Evolutionary conservation across 306 rosid genomes (phyloP), one percentile per base, ranked within the genome.

Genomic region (Pueraria montana): DNA sequence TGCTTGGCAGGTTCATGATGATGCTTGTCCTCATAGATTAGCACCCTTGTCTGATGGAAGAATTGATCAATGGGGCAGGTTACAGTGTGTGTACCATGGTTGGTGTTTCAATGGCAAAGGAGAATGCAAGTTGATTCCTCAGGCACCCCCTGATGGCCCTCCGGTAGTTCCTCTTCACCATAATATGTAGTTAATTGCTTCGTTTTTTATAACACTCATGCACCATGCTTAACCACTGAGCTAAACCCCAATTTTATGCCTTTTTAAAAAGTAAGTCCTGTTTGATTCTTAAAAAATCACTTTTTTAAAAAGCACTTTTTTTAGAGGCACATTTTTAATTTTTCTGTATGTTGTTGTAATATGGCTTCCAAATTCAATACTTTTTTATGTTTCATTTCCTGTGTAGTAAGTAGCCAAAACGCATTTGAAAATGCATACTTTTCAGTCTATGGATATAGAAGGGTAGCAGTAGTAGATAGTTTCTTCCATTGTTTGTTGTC

Each of bases 41-140:
- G 98, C 98, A 11, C 98, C 98, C 2, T 87, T 95, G 52, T 95
- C 97, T 71, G 98, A 95, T 76, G 98, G 98, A 49, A 87, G 98
- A 82, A 95, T 95, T 80, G 98, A 95, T 87, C 95, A 89, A 53
- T 90, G 95, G 97, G 98, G 98, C 0, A 86, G 98, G 73, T 83
- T 93, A 86, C 98, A 93, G 84, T 95, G 98, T 81, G 98, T 95
- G 32, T 95, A 95, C 67, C 98, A 95, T 87, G 98, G 98, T 27
- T 95, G 97, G 98, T 95, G 98, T 79, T 95, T 95, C 71, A 86
- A 89, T 87, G 98, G 98, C 80, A 84, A 92, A 20, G 98, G 98
- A 32, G 90, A 88, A 36, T 95, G 98, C 84, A 89, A 93, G 75
- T 70, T 95, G 71, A 95, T 95, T 87, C 98, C 98, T 73, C 99